Conservation (phyloP, 176 grass and related monocot species). For the Neostapfia colusana region DNA sequence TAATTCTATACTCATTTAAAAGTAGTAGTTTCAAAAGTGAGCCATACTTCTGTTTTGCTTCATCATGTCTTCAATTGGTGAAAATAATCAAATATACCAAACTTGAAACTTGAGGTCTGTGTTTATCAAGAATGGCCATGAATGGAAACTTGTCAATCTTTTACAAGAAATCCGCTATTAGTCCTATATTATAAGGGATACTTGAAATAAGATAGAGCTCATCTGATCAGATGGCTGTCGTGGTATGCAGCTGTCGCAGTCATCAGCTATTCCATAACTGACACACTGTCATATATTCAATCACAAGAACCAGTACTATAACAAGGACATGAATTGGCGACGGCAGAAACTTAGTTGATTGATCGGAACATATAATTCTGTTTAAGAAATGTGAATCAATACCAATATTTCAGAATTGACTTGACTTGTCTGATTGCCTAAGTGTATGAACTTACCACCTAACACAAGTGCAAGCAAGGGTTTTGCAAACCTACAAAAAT, state of each 20-base stretch:
- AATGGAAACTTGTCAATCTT: neutral
- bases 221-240: neutral
- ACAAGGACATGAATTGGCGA: neutral
- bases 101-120: neutral
- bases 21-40: neutral
- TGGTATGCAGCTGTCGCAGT: neutral
- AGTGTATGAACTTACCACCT: neutral
- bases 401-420: neutral
- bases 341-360: neutral
- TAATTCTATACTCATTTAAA: neutral
- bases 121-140: neutral
- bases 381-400: neutral
- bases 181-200: neutral
- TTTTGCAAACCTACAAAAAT: neutral
- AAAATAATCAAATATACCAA: conserved; percentile 25
- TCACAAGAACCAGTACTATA: neutral
- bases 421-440: neutral
- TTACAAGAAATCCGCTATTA: neutral
- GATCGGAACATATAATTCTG: neutral
- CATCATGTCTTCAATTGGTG: conserved; percentile 6
- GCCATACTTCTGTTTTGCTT: neutral
- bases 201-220: neutral
- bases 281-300: neutral
- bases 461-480: neutral
- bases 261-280: neutral